Evolutionary conservation across 768 basidiomycete genomes (phyloP).

Genomic region (Tulasnella sp.): DNA sequence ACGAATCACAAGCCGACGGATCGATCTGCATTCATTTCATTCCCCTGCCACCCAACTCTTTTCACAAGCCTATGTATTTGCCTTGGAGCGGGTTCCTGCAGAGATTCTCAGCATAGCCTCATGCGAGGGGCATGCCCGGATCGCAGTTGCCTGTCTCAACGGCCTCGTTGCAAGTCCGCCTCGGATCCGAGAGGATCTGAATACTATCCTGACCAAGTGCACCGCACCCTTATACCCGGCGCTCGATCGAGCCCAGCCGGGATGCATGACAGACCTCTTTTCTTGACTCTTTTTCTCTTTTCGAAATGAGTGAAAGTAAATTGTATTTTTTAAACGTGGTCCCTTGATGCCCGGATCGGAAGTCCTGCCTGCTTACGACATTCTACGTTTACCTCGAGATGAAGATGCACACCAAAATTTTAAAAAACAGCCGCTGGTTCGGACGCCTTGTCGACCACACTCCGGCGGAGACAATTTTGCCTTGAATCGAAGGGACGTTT

Average conservation of each 20-base stretch:
- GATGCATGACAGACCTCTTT: background rate
- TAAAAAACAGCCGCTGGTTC: background rate
- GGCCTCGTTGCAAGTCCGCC: constrained; percentile 1
- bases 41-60: background rate
- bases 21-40: constrained; percentile 7
- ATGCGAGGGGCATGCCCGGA: constrained; percentile 1
- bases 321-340: background rate
- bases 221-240: background rate
- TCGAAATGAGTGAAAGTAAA: background rate
- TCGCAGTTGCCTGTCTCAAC: background rate
- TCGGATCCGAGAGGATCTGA: background rate
- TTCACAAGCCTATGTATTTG: background rate
- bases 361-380: background rate
- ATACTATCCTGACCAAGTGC: background rate
- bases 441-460: background rate
- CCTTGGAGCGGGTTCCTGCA: background rate
- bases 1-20: background rate
- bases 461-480: background rate
- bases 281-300: background rate
- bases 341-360: background rate
- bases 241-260: background rate
- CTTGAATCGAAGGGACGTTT: background rate
- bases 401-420: background rate
- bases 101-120: constrained; percentile 13
- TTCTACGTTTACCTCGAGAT: background rate